Percentiles rank a stretch among this genome's conserved stretches.
phyloP scores from a whole-genome alignment of 2,329 filamentous ascomycete species.

The Hymenoscyphus infarciens region DNA sequence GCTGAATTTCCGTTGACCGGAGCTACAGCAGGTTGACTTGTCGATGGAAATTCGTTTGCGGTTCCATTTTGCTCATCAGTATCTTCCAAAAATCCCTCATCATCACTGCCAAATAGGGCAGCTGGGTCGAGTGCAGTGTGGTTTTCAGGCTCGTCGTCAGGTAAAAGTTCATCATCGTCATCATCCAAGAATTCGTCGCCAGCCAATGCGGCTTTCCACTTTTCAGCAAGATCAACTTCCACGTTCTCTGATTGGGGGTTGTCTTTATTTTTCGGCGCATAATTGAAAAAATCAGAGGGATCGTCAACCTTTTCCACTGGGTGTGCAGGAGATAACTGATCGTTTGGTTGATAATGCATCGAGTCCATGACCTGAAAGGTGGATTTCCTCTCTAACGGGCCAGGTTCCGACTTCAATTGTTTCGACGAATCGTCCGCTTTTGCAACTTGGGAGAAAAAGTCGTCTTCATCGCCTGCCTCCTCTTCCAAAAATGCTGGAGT shows the following conservation, averaged over 20 bases:
- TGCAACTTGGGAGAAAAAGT: conserved; percentile 54
- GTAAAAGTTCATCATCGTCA: conserved; percentile 57
- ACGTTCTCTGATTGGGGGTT: conserved; percentile 37
- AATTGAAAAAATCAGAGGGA: conserved; percentile 18
- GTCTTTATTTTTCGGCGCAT: conserved; percentile 32
- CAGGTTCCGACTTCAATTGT: conserved; percentile 8
- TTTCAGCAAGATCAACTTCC: conserved; percentile 64
- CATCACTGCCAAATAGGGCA: conserved; percentile 75
- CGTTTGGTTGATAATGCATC: conserved; percentile 38
- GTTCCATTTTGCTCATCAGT: conserved; percentile 27
- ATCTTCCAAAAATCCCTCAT: conserved; percentile 77
- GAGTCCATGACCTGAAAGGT: conserved; percentile 63
- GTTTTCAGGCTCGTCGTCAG: conserved; percentile 37
- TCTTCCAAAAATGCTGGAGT: conserved; percentile 39
- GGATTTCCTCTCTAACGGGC: conserved; percentile 60
- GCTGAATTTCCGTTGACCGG: conserved; percentile 35
- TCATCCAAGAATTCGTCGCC: conserved; percentile 61
- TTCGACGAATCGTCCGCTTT: conserved; percentile 32
- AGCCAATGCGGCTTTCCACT: conserved; percentile 79
- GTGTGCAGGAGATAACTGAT: conserved; percentile 16
- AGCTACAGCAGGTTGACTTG: conserved; percentile 29
- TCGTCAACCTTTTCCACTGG: conserved; percentile 8
- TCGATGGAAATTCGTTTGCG: conserved; percentile 27
- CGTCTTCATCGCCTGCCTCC: conserved; percentile 42
- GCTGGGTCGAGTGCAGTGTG: conserved; percentile 53